A percentile compares a stretch with the other conserved stretches of the same genome.
These are phyloP conservation scores for Sicyos baderoa DNA, from an alignment of 306 rosid species.

Conservation along the genomic window DNA sequence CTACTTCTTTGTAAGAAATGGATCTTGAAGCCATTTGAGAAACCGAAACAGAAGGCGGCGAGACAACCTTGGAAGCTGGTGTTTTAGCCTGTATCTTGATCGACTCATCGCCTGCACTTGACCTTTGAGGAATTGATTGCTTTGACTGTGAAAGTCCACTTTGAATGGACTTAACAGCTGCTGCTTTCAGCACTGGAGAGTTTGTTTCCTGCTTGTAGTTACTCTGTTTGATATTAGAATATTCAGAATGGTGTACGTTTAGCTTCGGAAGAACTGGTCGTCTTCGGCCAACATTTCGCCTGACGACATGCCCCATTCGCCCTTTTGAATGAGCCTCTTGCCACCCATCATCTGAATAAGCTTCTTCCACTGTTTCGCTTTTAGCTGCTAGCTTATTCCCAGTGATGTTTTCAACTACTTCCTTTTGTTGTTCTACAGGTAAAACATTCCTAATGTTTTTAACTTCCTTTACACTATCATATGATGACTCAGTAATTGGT, in stretches of 20 bases:
- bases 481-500: constrained; percentile 21
- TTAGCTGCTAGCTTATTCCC: constrained; percentile 23
- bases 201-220: constrained; percentile 35
- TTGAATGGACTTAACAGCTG: constrained; percentile 30
- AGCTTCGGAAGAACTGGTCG: constrained; percentile 51
- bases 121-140: constrained; percentile 38
- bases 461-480: constrained; percentile 29
- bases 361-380: constrained; percentile 44
- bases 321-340: constrained; percentile 89
- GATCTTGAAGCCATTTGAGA: constrained; percentile 67
- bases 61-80: constrained; percentile 32
- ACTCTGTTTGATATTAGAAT: constrained; percentile 37
- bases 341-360: constrained; percentile 81
- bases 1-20: constrained; percentile 93
- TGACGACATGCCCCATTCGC: constrained; percentile 43
- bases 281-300: constrained; percentile 46
- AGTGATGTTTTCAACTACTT: constrained; percentile 29
- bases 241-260: constrained; percentile 31
- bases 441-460: constrained; percentile 20
- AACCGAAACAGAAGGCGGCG: constrained; percentile 37
- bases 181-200: constrained; percentile 35
- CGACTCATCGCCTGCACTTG: constrained; percentile 32
- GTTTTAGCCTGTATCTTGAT: constrained; percentile 33
- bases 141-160: constrained; percentile 31
- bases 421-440: constrained; percentile 33